Evolutionary conservation across 2,329 filamentous ascomycete genomes (phyloP).

Genomic region (Aspergillus versicolor): DNA sequence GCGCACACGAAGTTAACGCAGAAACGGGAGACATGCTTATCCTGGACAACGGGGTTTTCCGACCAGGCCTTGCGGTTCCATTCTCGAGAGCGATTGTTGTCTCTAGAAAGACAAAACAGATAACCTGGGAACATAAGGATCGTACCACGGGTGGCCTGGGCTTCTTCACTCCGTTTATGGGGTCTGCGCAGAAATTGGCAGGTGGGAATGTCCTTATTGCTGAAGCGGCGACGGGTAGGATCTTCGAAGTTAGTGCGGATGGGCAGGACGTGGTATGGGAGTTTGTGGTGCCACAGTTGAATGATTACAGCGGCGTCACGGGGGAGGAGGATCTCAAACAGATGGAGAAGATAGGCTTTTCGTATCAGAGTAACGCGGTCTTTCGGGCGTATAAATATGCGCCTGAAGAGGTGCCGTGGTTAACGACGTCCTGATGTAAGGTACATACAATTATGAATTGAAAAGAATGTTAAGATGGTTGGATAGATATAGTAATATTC

Average conservation of each 20-base stretch:
- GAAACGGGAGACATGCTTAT: conserved; percentile 44
- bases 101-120: conserved; percentile 36
- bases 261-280: conserved; percentile 47
- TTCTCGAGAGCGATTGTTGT: conserved; percentile 47
- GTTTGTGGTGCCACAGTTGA: conserved; percentile 45
- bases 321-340: conserved; percentile 23
- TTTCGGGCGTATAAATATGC: conserved; percentile 48
- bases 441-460: too few species aligned
- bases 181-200: conserved; percentile 42
- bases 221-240: conserved; percentile 45
- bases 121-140: conserved; percentile 48
- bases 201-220: conserved; percentile 47
- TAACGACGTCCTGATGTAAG: background rate
- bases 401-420: conserved; percentile 43
- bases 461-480: too few species aligned
- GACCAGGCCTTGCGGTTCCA: conserved; percentile 40
- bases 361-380: conserved; percentile 44
- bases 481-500: too few species aligned
- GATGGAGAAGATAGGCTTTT: conserved; percentile 39
- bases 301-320: conserved; percentile 35
- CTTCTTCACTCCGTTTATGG: conserved; percentile 51
- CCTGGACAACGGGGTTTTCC: conserved; percentile 49
- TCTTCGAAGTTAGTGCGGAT: conserved; percentile 44
- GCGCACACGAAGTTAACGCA: conserved; percentile 40
- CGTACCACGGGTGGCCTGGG: conserved; percentile 33